phyloP scores from a whole-genome alignment of 2,329 filamentous ascomycete species.

The Aspergillus fumigatiaffinis region DNA sequence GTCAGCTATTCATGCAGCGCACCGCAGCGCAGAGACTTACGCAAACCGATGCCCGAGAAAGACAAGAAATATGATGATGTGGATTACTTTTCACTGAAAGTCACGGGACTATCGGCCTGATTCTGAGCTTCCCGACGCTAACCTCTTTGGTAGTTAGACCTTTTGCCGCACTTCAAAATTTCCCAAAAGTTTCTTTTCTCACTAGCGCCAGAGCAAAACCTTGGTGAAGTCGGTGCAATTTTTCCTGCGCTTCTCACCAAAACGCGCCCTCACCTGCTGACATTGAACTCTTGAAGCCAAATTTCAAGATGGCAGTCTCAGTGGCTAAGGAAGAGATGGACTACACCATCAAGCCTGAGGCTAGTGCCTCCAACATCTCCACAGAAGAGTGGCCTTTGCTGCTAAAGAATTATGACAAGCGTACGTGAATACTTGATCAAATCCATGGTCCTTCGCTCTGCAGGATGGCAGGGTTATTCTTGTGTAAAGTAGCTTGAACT shows the following conservation, averaged over 20 bases:
- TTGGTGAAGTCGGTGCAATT: constrained; percentile 19
- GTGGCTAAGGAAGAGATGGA: constrained; percentile 64
- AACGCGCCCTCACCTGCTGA: constrained; percentile 14
- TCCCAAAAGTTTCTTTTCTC: constrained; percentile 21
- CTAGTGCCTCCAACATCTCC: constrained; percentile 70
- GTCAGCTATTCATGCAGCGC: neutral
- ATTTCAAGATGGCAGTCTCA: constrained; percentile 34
- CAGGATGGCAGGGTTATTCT: neutral
- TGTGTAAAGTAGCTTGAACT: constrained; percentile 10
- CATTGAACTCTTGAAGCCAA: constrained; percentile 16
- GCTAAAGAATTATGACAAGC: constrained; percentile 91
- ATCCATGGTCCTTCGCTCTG: constrained; percentile 4
- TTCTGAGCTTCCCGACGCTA: constrained; percentile 19
- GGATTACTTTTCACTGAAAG: constrained; percentile 5
- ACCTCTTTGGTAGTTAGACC: constrained; percentile 17
- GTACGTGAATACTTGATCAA: constrained; percentile 52
- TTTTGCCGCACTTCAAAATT: constrained; percentile 26
- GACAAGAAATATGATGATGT: constrained; percentile 3
- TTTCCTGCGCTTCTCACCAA: constrained; percentile 19
- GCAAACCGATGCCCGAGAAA: neutral
- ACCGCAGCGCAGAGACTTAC: neutral
- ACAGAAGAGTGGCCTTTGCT: constrained; percentile 90
- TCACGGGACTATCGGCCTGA: constrained; percentile 10
- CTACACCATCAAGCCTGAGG: constrained; percentile 89
- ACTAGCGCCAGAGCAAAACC: constrained; percentile 21